Base-by-base conservation (phyloP, 495 filamentous ascomycete species). In the Trichodelitschia bisporula region DNA sequence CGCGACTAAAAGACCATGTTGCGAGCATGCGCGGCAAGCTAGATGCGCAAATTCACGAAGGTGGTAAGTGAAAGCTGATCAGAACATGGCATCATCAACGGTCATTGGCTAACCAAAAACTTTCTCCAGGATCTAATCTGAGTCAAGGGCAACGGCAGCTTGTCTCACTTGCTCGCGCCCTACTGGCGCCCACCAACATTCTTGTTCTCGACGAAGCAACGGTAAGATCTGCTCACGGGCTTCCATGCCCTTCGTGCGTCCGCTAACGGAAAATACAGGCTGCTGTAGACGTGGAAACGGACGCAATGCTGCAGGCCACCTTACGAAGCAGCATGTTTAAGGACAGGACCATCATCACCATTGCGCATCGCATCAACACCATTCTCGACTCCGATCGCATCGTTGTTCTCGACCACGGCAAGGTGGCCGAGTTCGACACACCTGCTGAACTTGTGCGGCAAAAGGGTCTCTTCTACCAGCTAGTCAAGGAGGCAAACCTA, bases 131-230 rank as follows among this genome's bases (percentile, higher is more conserved):
- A 28, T 68, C 64, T 32, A 72, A 73, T 42, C 45, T 73, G 32
- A 86, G 82, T 33, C 66, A 80, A 39, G 80, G 80, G 30, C 72
- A 99, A 49, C 72, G 86, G 33, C 86, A 95, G 52, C 68, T 99
- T 35, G 62, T 95, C 23, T 89, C 77, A 28, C 62, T 99, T 30
- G 89, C 89, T 8, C 74, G 89, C 31, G 89, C 89, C 13, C 65
- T 99, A 41, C 61, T 99, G 16, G 82, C 86, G 3, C 84, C 86
- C 15, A 91, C 78, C 48, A 93, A 93, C 49, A 93, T 99, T 43
- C 64, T 99, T 33, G 80, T 99, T 0, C 64, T 95, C 23, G 86
- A 99, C 47, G 89, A 99, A 58, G 89, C 89, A 36, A 99, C 89
- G 24, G 65, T 66, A 48, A 46, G 41, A 4, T 6, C 15, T 12